These are phyloP conservation scores for Zopfia rhizophila DNA, from an alignment of 2,329 filamentous ascomycete species.

Conservation along the genomic window DNA sequence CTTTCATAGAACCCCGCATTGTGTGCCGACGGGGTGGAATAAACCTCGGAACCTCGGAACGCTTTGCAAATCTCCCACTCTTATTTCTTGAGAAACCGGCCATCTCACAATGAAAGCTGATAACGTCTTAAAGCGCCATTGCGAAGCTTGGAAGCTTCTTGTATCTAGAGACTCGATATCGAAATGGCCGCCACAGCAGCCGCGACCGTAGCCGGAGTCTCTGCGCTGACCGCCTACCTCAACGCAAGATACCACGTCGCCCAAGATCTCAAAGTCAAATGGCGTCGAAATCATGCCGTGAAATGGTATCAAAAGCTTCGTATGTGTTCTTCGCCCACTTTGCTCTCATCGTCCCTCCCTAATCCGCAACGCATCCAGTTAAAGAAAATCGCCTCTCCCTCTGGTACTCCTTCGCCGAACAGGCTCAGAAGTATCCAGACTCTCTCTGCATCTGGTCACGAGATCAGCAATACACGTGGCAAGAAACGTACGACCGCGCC, in stretches of 20 bases:
- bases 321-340: constrained; percentile 22
- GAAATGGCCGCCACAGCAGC: constrained; percentile 38
- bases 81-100: no score
- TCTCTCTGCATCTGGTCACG: constrained; percentile 74
- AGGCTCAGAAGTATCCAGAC: constrained; percentile 48
- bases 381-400: constrained; percentile 50
- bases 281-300: constrained; percentile 51
- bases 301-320: constrained; percentile 39
- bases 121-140: no score
- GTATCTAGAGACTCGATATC: no score
- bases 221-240: constrained; percentile 66
- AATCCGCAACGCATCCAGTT: constrained; percentile 46
- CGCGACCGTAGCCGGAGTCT: constrained; percentile 40
- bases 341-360: no score
- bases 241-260: constrained; percentile 74
- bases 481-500: constrained; percentile 39
- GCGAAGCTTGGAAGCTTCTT: no score
- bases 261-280: constrained; percentile 67
- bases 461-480: constrained; percentile 56
- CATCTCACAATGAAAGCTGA: no score
- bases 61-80: no score
- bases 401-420: constrained; percentile 41
- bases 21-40: no score
- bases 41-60: no score
- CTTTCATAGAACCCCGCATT: no score